Evolutionary conservation across 1,284 basidiomycete genomes (phyloP).

Genomic region (Trichosporon asahii): DNA sequence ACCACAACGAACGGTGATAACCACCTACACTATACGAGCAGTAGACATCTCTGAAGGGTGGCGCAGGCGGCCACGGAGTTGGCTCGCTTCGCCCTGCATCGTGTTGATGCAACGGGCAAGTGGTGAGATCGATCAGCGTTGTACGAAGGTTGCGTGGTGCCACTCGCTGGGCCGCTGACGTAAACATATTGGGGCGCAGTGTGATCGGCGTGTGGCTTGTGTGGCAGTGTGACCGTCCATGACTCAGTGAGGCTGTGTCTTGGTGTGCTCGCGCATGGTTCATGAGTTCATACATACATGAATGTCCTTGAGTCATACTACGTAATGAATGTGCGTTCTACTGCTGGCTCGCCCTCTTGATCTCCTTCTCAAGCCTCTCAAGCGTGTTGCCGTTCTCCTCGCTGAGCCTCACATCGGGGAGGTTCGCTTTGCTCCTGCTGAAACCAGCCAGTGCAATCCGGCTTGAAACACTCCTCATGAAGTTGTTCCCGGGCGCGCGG

Average conservation of each 20-base stretch:
- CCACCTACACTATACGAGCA: slow-evolving; percentile 10
- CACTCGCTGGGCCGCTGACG: too few species aligned
- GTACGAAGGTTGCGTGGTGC: too few species aligned
- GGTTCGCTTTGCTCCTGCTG: not conserved
- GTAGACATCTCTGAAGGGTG: too few species aligned
- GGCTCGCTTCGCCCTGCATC: too few species aligned
- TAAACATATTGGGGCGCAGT: too few species aligned
- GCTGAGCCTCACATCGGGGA: not conserved
- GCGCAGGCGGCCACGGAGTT: too few species aligned
- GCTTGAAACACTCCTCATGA: not conserved
- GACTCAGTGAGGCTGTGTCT: not conserved
- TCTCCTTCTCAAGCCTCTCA: slow-evolving; percentile 5
- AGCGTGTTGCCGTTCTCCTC: slow-evolving; percentile 1
- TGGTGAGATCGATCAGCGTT: too few species aligned
- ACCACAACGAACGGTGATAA: slow-evolving; percentile 9
- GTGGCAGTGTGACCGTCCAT: not conserved
- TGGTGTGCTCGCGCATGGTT: too few species aligned
- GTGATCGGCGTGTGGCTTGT: not conserved
- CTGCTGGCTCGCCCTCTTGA: not conserved
- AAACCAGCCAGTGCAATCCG: not conserved
- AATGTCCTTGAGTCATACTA: not conserved
- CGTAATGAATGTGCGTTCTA: not conserved
- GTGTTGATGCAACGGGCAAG: too few species aligned
- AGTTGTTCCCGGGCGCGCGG: not conserved
- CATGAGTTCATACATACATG: not conserved